Conservation (phyloP, 2,329 filamentous ascomycete genomes). For the Penicillium sp. region DNA sequence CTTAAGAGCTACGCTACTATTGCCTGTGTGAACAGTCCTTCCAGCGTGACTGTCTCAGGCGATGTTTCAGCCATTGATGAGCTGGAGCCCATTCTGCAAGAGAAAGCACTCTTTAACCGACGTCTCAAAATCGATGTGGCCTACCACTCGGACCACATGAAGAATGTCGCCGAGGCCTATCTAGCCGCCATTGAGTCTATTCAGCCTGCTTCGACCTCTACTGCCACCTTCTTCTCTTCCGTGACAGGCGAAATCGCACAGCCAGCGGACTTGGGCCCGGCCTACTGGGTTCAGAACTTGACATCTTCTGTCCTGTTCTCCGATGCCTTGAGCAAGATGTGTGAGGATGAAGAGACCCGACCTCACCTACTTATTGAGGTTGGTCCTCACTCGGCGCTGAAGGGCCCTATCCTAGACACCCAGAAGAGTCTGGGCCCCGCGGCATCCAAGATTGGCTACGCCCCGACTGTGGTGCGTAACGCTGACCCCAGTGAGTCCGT, state of each 20-base stretch:
- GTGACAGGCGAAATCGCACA: constrained; percentile 19
- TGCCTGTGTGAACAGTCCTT: constrained; percentile 28
- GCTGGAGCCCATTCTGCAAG: constrained; percentile 16
- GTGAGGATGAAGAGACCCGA: constrained; percentile 18
- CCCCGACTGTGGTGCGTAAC: constrained; percentile 29
- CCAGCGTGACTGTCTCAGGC: constrained; percentile 27
- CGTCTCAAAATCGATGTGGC: constrained; percentile 36
- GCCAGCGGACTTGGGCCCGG: constrained; percentile 24
- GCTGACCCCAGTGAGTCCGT: constrained; percentile 26
- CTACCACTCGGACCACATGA: constrained; percentile 29
- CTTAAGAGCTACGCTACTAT: constrained; percentile 22
- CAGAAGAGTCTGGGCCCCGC: constrained; percentile 27
- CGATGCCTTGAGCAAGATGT: constrained; percentile 24
- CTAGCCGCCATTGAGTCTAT: constrained; percentile 22
- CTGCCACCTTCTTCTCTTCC: constrained; percentile 24
- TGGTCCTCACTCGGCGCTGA: constrained; percentile 42
- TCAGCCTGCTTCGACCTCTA: constrained; percentile 14
- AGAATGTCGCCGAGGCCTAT: constrained; percentile 25
- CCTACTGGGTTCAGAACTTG: constrained; percentile 34
- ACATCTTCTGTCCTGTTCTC: constrained; percentile 29
- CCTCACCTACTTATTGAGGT: constrained; percentile 34
- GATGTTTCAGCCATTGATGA: constrained; percentile 23
- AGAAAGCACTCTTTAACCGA: constrained; percentile 29
- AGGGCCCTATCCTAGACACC: constrained; percentile 33
- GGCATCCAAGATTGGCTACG: constrained; percentile 22